phyloP scores from a whole-genome alignment of 495 filamentous ascomycete genomes.

The Daldinia bambusicola region DNA sequence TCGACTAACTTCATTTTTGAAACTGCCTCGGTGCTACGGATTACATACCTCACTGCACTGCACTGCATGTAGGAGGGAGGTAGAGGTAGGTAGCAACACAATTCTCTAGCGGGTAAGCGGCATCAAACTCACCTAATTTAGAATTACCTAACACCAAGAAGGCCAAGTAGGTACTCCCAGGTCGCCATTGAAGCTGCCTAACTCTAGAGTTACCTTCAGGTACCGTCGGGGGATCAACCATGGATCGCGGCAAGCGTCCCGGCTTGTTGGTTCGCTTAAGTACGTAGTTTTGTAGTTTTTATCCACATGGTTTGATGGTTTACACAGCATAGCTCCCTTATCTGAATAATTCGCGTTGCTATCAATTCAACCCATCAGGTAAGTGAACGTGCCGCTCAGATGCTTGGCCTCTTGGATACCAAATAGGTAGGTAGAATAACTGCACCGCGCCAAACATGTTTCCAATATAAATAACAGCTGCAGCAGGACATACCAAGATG shows the following conservation, averaged over 20 bases:
- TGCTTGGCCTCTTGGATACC: not conserved
- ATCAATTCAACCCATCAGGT: not conserved
- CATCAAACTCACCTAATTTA: slow-evolving; percentile 18
- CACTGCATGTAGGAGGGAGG: not conserved
- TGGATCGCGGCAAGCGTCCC: slow-evolving; percentile 36
- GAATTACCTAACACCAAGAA: slow-evolving; percentile 19
- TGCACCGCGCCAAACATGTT: slow-evolving; percentile 1
- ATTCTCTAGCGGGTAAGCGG: slow-evolving; percentile 34
- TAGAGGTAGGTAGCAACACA: not conserved
- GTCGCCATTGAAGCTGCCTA: not conserved
- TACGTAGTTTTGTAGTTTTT: not conserved
- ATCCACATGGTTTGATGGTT: not conserved
- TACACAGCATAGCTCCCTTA: not conserved
- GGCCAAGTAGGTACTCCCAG: slow-evolving; percentile 12
- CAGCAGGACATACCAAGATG: not conserved
- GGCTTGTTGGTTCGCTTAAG: slow-evolving; percentile 33
- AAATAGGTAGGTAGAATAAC: not conserved
- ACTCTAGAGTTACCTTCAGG: not conserved
- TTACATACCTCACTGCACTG: not conserved
- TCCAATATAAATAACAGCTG: slow-evolving; percentile 4
- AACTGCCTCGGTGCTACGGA: not conserved
- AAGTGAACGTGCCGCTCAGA: not conserved
- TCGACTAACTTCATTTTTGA: slow-evolving; percentile 2
- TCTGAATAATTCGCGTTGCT: slow-evolving; percentile 7
- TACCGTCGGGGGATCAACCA: slow-evolving; percentile 15